Percentiles rank a stretch among this genome's conserved stretches.
These are phyloP conservation scores for Novymonas esmeraldas DNA, from an alignment of 208 protist genomes.

Conservation along the genomic window DNA sequence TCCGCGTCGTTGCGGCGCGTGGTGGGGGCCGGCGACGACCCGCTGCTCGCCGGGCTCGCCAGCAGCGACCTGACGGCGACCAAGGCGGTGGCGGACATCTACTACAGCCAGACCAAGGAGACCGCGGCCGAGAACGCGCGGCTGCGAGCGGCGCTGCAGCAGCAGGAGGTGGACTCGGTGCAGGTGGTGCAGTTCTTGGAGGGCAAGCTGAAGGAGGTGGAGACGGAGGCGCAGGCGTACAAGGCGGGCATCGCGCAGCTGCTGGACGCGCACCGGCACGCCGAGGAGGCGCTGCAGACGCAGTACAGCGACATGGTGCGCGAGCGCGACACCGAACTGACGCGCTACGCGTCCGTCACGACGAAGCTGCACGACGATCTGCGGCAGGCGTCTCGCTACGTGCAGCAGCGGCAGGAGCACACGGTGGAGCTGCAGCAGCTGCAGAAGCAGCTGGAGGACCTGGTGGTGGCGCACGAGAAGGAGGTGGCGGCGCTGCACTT, in stretches of 20 bases:
- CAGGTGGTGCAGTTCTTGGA: slow-evolving; percentile 59
- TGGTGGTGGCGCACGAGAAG: slow-evolving; percentile 54
- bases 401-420: slow-evolving; percentile 70
- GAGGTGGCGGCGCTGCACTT: slow-evolving; percentile 74
- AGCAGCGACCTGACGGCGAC: slow-evolving; percentile 57
- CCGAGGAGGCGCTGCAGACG: slow-evolving; percentile 35
- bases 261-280: slow-evolving; percentile 27
- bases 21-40: slow-evolving; percentile 22
- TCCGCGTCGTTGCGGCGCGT: neutral
- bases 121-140: slow-evolving; percentile 47
- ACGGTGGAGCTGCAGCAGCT: slow-evolving; percentile 67
- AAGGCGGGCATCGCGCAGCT: slow-evolving; percentile 43
- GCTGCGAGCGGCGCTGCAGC: slow-evolving; percentile 50
- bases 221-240: slow-evolving; percentile 33
- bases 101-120: slow-evolving; percentile 44
- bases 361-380: slow-evolving; percentile 69
- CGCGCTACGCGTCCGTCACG: slow-evolving; percentile 49
- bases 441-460: slow-evolving; percentile 63
- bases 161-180: slow-evolving; percentile 61
- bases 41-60: slow-evolving; percentile 58
- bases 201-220: slow-evolving; percentile 44
- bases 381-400: slow-evolving; percentile 48
- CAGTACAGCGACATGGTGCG: slow-evolving; percentile 60
- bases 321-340: slow-evolving; percentile 68
- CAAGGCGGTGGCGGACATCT: slow-evolving; percentile 48